Evolutionary conservation across 2,329 filamentous ascomycete species (phyloP), one percentile per base, ranked within the genome.

Genomic region (Apiospora phragmitis): DNA sequence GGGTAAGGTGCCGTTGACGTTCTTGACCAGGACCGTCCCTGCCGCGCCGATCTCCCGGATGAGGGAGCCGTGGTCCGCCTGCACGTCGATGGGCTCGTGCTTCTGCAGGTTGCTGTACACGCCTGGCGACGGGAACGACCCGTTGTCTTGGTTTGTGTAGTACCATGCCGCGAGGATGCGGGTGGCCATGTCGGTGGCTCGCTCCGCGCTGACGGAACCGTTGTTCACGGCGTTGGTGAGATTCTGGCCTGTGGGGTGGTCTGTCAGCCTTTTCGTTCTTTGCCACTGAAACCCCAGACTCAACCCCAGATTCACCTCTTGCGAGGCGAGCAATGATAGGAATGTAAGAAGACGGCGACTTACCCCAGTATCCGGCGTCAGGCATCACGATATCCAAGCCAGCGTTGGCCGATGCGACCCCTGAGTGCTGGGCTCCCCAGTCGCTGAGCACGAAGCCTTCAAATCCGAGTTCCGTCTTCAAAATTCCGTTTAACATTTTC

Each of bases 81-180:
- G 92, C 0, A 94, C 94, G 68, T 95, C 87, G 66, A 97, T 85
- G 75, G 90, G 95, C 71, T 93, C 86, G 12, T 91, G 81, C 0
- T 75, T 73, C 71, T 91, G 89, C 2, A 86, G 85, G 49, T 82
- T 77, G 79, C 83, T 85, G 75, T 80, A 85, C 70, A 89, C 93
- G 0, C 92, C 94, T n/a, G 88, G 87, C 62, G 93, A 89, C 51
- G 94, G 83, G 65, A 87, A 85, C 32, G 55, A 38, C 35, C 77
- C 79, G 18, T 83, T 75, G 72, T 88, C 85, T 78, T 97, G 92
- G 2, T 93, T 92, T 62, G 95, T 83, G 78, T 95, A 92, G 78
- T 96, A 97, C 93, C 94, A 97, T 0, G 94, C 86, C 0, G 94
- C 94, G 1, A 97, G 92, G 72, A 97, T 88, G 16, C 94, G 89